Base-by-base conservation (phyloP, 2,329 filamentous ascomycete genomes). In the Claviceps arundinis region DNA sequence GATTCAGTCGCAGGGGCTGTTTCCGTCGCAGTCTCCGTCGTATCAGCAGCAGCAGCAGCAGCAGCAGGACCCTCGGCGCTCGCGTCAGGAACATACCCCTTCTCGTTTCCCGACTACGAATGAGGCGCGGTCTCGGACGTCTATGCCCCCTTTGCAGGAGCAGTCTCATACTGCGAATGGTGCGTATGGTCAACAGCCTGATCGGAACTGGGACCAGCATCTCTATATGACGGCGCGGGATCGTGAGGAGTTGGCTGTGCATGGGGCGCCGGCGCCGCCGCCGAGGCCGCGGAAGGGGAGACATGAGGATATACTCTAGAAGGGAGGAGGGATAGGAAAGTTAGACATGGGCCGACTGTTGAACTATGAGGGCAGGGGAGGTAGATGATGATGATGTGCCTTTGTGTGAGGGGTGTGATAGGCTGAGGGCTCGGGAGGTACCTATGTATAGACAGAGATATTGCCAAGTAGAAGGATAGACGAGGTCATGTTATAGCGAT, bases 201-300 rank as follows among this genome's bases (percentile, higher is more conserved):
- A 48, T 13, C 37, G 46, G 38, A 50, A n/a, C 37, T 47, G 47
- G 49, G 46, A 55, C 16, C 47, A 56, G 16, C 50, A 54, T 46
- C 53, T 52, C 34, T 53, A 55, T 11, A 46, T 46, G 44, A 49
- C 30, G 22, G 59, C 50, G 26, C 59, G 56, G 4, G 63, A 68
- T 13, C 67, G 65, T 61, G 60, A 66, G 22, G 50, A 56, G 43
- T 55, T 58, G 19, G 58, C 56, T 19, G 55, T 58, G 13, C 59
- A 62, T 49, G 61, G 60, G 2, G 64, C 67, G 37, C 67, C 42
- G 2, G 64, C 67, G 1, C 67, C 67, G 2, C 67, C 67, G 5
- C 67, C 67, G 2, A 64, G 66, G 3, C 67, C 67, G 4, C 64
- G 64, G 46, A 70, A 70, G 58, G 14, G 64, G 65, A n/a, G 65